Base-by-base conservation (phyloP, 2,329 filamentous ascomycete genomes). In the Didymosphaeria variabile region DNA sequence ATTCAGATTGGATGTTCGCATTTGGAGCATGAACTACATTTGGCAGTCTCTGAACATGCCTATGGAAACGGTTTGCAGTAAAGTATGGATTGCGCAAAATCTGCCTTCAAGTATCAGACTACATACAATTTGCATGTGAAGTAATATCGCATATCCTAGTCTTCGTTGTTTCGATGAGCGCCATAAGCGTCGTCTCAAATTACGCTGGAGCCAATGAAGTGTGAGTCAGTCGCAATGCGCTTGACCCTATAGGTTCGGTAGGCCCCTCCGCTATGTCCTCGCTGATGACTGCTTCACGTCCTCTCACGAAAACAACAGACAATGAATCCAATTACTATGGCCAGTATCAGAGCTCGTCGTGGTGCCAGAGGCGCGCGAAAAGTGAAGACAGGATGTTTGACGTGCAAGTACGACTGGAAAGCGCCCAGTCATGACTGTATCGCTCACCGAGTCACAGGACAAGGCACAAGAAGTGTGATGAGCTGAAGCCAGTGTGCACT, bases 341-440 rank as follows among this genome's bases (percentile, higher is more conserved):
- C n/a, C 38, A 19, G 23, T 21, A 17, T 15, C 17, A 32, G 32
- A 5, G 52, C 67, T 67, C 71, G 31, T 65, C 67, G 23, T n/a
- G 57, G 54, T 19, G 57, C 57, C 29, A 34, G 50, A 47, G 57
- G 57, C 9, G 26, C 15, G 15, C 57, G 57, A 3, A 54, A 46
- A 8, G 57, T 54, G 7, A 53, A 46, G 36, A 58, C 38, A 6
- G 47, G 40, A 5, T 54, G 50, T 31, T 34, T 29, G 26, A 58
- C 50, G n/a, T 58, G 49, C 57, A 54, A 54, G 50, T 54, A 46
- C 8, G 38, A n/a, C n/a, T n/a, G n/a, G 12, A 17, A 8, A 32
- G 17, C 19, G 3, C 7, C 9, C 23, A 8, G 5, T 17, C n/a
- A 26, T 10, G 1, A 15, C n/a, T 15, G n/a, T 44, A 2, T 17